These are phyloP conservation scores for Cryptosporidium sp. DNA, from an alignment of 169 alveolate species.

Conservation along the genomic window DNA sequence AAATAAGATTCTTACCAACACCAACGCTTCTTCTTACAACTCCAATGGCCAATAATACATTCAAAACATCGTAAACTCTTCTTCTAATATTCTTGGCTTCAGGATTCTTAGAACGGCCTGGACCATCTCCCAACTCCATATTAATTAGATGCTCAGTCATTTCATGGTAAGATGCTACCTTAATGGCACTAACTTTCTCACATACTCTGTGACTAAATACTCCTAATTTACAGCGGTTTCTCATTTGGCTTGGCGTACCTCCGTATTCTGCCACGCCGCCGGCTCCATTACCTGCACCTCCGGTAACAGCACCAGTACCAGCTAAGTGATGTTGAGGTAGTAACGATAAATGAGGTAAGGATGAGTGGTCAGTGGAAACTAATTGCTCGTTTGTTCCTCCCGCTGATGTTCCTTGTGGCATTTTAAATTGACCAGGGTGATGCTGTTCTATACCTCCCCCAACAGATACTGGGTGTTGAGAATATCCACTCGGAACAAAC, in stretches of 20 bases:
- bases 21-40: slow-evolving; percentile 77
- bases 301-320: slow-evolving; percentile 58
- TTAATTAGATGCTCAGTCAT: slow-evolving; percentile 72
- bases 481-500: slow-evolving; percentile 61
- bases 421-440: slow-evolving; percentile 61
- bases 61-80: slow-evolving; percentile 87
- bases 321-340: slow-evolving; percentile 62
- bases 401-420: slow-evolving; percentile 30
- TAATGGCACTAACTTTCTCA: slow-evolving; percentile 70
- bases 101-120: slow-evolving; percentile 74
- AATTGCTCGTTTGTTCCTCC: slow-evolving; percentile 40
- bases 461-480: slow-evolving; percentile 71
- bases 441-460: slow-evolving; percentile 71
- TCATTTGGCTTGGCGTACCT: slow-evolving; percentile 67
- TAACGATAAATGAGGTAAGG: slow-evolving; percentile 60
- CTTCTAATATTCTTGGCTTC: slow-evolving; percentile 87
- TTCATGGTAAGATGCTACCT: slow-evolving; percentile 73
- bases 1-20: slow-evolving; percentile 72
- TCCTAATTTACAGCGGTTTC: slow-evolving; percentile 73
- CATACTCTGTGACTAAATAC: slow-evolving; percentile 72
- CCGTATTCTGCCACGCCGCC: slow-evolving; percentile 75
- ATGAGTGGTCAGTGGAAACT: slow-evolving; percentile 54
- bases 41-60: slow-evolving; percentile 83
- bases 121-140: slow-evolving; percentile 74
- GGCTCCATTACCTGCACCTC: slow-evolving; percentile 70